Evolutionary conservation across 768 basidiomycete species (phyloP).

Genomic region (Chalciporus piperatus): DNA sequence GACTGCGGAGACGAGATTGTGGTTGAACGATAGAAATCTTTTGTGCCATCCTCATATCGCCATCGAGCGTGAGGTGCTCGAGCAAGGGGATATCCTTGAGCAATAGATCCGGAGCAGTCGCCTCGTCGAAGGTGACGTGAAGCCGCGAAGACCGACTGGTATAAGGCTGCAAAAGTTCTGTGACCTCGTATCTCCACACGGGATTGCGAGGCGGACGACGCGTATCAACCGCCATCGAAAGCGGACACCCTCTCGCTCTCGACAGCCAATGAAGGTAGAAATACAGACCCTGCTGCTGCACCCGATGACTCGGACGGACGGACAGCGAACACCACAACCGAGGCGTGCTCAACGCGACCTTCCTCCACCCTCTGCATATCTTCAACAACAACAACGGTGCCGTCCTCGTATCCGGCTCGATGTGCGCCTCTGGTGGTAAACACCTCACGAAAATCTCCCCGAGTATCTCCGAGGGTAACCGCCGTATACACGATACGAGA

Average conservation of each 20-base stretch:
- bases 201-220: constrained; percentile 12
- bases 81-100: constrained; percentile 19
- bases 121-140: constrained; percentile 11
- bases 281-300: constrained; percentile 10
- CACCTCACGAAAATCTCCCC: constrained; percentile 46
- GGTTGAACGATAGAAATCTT: constrained; percentile 9
- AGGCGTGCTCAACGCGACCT: constrained; percentile 37
- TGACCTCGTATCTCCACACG: constrained; percentile 21
- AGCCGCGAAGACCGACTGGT: constrained; percentile 8
- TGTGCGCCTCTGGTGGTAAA: constrained; percentile 23
- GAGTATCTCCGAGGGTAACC: constrained; percentile 44
- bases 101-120: constrained; percentile 8
- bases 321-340: constrained; percentile 47
- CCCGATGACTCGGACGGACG: constrained; percentile 6
- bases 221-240: constrained; percentile 21
- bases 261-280: constrained; percentile 21
- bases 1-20: constrained; percentile 8
- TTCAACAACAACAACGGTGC: constrained; percentile 39
- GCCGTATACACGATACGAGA: constrained; percentile 30
- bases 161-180: constrained; percentile 21
- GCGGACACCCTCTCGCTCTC: constrained; percentile 14
- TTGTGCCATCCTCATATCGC: constrained; percentile 3
- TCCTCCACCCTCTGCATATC: constrained; percentile 44
- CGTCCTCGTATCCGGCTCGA: constrained; percentile 20
- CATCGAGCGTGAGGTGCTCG: constrained; percentile 15